Percentiles rank a stretch among this genome's conserved stretches.
These are phyloP conservation scores for Globisporangium acanthophoron DNA, from an alignment of 352 stramenopile genomes.

Conservation along the genomic window DNA sequence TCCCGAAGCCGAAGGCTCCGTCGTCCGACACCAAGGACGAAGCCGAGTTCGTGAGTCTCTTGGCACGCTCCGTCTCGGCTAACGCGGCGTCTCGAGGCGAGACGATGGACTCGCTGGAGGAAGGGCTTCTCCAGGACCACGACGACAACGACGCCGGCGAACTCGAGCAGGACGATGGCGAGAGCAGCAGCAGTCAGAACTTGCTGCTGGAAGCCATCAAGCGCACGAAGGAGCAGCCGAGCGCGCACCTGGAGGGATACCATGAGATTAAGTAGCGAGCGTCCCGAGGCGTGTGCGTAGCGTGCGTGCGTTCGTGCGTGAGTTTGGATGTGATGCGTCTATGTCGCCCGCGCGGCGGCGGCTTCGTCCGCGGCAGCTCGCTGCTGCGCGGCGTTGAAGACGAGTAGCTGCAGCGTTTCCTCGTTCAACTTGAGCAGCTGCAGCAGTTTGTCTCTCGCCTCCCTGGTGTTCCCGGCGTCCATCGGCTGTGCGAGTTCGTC, in stretches of 20 bases:
- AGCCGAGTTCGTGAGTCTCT: constrained; percentile 10
- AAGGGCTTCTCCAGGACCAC: constrained; percentile 10
- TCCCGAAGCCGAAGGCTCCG: constrained; percentile 1
- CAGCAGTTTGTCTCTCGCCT: constrained; percentile 30
- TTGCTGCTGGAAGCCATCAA: constrained; percentile 28
- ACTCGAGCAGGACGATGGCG: background rate
- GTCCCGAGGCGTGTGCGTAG: background rate
- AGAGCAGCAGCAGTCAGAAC: background rate
- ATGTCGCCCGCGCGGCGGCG: background rate
- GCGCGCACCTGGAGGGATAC: constrained; percentile 20
- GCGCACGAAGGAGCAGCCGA: constrained; percentile 20
- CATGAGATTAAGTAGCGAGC: constrained; percentile 26
- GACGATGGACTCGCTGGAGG: constrained; percentile 12
- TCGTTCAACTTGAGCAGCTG: constrained; percentile 48
- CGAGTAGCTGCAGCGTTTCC: constrained; percentile 55
- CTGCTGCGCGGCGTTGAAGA: constrained; percentile 42
- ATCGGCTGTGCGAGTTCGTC: constrained; percentile 24
- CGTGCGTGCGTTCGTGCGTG: background rate
- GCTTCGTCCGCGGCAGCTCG: constrained; percentile 15
- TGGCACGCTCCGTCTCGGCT: constrained; percentile 2
- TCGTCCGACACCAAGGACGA: constrained; percentile 8
- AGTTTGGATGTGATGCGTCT: background rate
- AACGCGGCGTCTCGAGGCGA: background rate
- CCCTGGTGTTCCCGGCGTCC: constrained; percentile 25
- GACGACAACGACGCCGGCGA: background rate